These are phyloP conservation scores for Acmispon strigosus DNA, from an alignment of 306 rosid species.

Conservation along the genomic window DNA sequence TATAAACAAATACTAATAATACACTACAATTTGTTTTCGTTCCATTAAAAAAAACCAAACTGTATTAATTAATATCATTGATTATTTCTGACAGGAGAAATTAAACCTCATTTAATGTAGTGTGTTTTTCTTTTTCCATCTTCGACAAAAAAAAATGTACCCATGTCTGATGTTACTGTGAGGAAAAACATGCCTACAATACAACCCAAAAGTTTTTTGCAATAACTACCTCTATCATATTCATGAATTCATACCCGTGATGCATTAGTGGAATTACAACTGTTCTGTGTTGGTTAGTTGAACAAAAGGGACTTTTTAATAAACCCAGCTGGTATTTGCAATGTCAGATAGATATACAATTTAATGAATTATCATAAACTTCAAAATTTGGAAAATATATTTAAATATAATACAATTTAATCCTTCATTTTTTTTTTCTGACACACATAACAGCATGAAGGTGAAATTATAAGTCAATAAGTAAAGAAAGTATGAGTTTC, in stretches of 20 bases:
- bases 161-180: no score
- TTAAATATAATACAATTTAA: not conserved
- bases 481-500: conserved; percentile 15
- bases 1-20: no score
- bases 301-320: not conserved
- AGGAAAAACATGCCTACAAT: no score
- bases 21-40: no score
- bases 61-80: no score
- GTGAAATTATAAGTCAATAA: not conserved
- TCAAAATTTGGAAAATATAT: not conserved
- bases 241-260: conserved; percentile 27
- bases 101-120: no score
- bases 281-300: not conserved
- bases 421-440: not conserved
- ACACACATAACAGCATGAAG: not conserved
- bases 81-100: no score
- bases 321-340: not conserved
- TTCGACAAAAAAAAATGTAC: no score
- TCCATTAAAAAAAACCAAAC: no score
- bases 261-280: conserved; percentile 8
- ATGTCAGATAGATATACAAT: no score
- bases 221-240: not conserved
- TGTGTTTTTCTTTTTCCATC: no score
- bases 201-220: not conserved
- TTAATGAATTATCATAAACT: not conserved